Percentiles rank a stretch among this genome's conserved stretches.
Evolutionary conservation across 208 protist genomes (phyloP).

Genomic region (Wallacemonas sp.): DNA sequence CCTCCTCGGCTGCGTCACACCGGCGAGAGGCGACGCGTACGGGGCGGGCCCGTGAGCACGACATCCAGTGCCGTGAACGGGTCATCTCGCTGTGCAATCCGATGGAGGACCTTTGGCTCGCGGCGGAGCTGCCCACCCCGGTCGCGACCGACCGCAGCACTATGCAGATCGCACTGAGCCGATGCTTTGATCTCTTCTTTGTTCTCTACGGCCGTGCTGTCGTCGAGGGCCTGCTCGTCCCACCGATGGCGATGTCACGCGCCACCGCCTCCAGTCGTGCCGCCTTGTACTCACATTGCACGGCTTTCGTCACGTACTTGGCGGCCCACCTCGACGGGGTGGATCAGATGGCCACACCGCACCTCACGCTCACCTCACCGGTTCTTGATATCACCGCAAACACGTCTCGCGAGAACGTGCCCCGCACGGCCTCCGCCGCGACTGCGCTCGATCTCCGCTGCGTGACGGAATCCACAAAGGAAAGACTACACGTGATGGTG

Average conservation of each 20-base stretch:
- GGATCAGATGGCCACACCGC: not conserved
- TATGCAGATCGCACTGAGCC: constrained; percentile 6
- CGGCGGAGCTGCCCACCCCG: constrained; percentile 8
- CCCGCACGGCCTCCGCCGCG: not conserved
- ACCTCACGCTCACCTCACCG: not conserved
- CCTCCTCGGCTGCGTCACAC: constrained; percentile 9
- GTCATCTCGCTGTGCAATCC: constrained; percentile 10
- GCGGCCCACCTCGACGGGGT: not conserved
- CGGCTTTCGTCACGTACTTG: constrained; percentile 3
- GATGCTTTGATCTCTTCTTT: constrained; percentile 14
- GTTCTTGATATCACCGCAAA: not conserved
- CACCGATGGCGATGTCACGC: not conserved
- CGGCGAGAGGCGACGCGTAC: constrained; percentile 3
- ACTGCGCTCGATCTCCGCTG: not conserved
- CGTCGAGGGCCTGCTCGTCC: not conserved
- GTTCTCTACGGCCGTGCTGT: not conserved
- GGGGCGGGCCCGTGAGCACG: constrained; percentile 1
- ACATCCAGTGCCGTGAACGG: constrained; percentile 10
- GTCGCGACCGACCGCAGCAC: constrained; percentile 12
- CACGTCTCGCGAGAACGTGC: not conserved
- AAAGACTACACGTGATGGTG: constrained; percentile 4
- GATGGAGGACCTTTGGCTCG: constrained; percentile 8
- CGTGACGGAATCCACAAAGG: not conserved
- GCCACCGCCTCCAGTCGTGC: not conserved
- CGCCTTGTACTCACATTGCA: not conserved